phyloP scores from a whole-genome alignment of 345 rosid genomes.

The Salix viminalis region DNA sequence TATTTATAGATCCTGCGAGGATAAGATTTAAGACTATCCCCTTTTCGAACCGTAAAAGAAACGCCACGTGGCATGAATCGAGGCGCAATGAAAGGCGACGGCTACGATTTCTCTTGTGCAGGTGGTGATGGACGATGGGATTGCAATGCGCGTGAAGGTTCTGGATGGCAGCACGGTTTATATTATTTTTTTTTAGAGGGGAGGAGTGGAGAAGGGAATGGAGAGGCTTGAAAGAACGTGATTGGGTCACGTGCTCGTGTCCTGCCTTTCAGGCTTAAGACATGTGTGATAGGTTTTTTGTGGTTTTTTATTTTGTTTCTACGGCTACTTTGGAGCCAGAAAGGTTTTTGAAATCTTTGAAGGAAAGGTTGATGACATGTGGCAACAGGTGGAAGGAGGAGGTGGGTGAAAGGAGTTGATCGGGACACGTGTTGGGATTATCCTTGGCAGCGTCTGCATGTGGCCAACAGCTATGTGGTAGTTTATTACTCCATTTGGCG shows the following conservation, averaged over 20 bases:
- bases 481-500: too few species aligned
- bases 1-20: conserved; percentile 35
- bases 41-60: not conserved
- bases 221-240: not conserved
- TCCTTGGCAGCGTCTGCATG: too few species aligned
- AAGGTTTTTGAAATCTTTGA: not conserved
- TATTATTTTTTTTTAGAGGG: not conserved
- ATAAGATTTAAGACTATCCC: conserved; percentile 30
- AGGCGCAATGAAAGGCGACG: conserved; percentile 32
- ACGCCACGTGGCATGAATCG: conserved; percentile 32
- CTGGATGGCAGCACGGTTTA: not conserved
- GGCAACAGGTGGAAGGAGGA: not conserved
- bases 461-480: too few species aligned
- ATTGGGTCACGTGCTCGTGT: conserved; percentile 6
- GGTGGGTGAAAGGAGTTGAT: too few species aligned
- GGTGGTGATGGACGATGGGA: conserved; percentile 48
- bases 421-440: too few species aligned
- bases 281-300: not conserved
- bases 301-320: too few species aligned
- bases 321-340: not conserved
- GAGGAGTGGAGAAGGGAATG: not conserved
- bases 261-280: not conserved
- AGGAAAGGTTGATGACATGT: not conserved
- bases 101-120: conserved; percentile 36
- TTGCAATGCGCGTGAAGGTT: conserved; percentile 34